A percentile compares a stretch with the other conserved stretches of the same genome.
These are phyloP conservation scores for Murraya paniculata DNA, from an alignment of 345 rosid species.

Conservation along the genomic window DNA sequence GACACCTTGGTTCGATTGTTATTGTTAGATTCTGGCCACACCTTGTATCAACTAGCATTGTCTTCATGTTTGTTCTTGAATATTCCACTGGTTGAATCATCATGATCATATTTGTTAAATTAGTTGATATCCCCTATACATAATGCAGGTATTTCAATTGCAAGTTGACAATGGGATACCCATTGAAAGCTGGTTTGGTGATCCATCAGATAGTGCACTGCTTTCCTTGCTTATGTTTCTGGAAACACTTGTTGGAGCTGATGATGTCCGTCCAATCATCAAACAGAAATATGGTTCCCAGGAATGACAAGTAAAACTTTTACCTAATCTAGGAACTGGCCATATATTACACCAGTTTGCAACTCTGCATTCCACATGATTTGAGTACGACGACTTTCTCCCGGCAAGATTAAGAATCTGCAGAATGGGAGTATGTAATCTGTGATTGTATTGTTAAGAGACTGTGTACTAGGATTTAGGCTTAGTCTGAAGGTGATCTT, in stretches of 20 bases:
- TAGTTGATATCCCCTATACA: neutral
- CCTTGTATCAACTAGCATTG: neutral
- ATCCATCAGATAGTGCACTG: conserved; percentile 22
- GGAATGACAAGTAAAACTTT: neutral
- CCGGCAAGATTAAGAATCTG: neutral
- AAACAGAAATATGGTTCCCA: conserved; percentile 7
- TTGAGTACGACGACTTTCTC: neutral
- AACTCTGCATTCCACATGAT: neutral
- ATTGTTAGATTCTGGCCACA: neutral
- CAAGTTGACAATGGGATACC: conserved; percentile 24
- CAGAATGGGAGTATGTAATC: neutral
- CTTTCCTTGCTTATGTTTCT: conserved; percentile 20
- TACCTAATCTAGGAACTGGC: neutral
- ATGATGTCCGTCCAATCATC: conserved; percentile 23
- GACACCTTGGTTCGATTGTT: neutral
- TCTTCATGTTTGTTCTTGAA: neutral
- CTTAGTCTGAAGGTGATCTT: neutral
- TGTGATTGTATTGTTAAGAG: neutral
- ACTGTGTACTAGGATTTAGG: conserved; percentile 3
- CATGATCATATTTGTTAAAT: neutral
- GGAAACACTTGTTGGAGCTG: conserved; percentile 18
- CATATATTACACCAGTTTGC: neutral
- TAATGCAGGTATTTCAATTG: conserved; percentile 18
- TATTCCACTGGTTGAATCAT: neutral
- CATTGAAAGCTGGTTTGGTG: conserved; percentile 23